phyloP scores from a whole-genome alignment of 2,329 filamentous ascomycete species.

The Trichoderma semiorbis region DNA sequence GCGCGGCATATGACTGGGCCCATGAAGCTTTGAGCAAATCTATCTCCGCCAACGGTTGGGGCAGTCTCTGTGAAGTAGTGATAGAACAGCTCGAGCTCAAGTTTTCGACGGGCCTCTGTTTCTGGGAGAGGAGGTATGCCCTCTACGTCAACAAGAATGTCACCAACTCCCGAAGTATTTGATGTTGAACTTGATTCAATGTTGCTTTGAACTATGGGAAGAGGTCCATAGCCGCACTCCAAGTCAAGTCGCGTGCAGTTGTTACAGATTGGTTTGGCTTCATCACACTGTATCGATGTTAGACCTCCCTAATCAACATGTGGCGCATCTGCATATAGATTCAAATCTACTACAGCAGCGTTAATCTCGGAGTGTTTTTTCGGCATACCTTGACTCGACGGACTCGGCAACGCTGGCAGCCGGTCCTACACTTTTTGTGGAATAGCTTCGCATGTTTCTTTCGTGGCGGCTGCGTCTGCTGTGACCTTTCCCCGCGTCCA shows the following conservation, averaged over 20 bases:
- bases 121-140: slow-evolving; percentile 13
- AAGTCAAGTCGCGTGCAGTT: slow-evolving; percentile 22
- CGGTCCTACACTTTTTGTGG: slow-evolving; percentile 26
- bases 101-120: slow-evolving; percentile 21
- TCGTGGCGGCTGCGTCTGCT: not conserved
- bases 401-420: slow-evolving; percentile 24
- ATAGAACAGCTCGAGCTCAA: slow-evolving; percentile 24
- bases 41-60: slow-evolving; percentile 20
- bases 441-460: slow-evolving; percentile 22
- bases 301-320: not conserved
- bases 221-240: slow-evolving; percentile 21
- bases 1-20: slow-evolving; percentile 15
- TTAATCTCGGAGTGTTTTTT: not conserved
- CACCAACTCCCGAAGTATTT: not conserved
- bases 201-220: not conserved
- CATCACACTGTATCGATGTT: slow-evolving; percentile 21
- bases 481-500: not conserved
- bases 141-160: not conserved
- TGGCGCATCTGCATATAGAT: too few species aligned
- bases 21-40: slow-evolving; percentile 15
- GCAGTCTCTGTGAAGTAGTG: slow-evolving; percentile 22
- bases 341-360: not conserved
- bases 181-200: not conserved
- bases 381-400: slow-evolving; percentile 24
- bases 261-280: slow-evolving; percentile 24